Base-by-base conservation (phyloP, 2,329 filamentous ascomycete genomes). In the Fusarium sp. region DNA sequence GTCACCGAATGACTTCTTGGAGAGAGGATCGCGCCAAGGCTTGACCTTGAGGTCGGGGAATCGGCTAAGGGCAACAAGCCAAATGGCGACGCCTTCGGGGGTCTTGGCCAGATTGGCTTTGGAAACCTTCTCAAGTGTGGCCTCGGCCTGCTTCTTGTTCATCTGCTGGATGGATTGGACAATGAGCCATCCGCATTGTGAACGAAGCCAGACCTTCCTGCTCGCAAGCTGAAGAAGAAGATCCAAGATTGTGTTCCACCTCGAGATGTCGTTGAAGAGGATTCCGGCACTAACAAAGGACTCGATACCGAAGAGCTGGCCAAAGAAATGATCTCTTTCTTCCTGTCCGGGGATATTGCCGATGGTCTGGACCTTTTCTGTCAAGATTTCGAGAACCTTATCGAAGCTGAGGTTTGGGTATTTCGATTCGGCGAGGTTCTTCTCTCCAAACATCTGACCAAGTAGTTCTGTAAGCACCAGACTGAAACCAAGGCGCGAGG, bases 21-120 rank as follows among this genome's bases (percentile, higher is more conserved):
- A 86, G 46, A 97, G 78, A 3, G 94, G 94, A 73, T 96, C 89
- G 49, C 88, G 85, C 94, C 94, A 97, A 3, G 92, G 84, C 67
- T 91, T 89, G 25, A 85, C 82, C 49, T 87, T 86, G 55, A 91
- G 82, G 9, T 85, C 81, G 0, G 90, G 87, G 71, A 92, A 93
- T 20, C 81, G 82, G 51, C 86, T 85, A 64, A 87, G 84, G 3
- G 91, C 86, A 7, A 88, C 86, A 32, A 98, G 83, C 94, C 94
- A 98, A 57, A 97, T 88, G 1, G 93, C 93, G 22, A 97, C 88
- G 8, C 94, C 95, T 76, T 98, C 95, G 0, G 94, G 91, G 0
- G 94, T 95, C 77, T 91, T 91, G 10, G 89, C 88, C 48, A 96
- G 82, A 11, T 91, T 90, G 48, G 87, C 85, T 17, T 87, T 83